Evolutionary conservation across 768 basidiomycete species (phyloP), one percentile per base, ranked within the genome.

Genomic region (Amylocystis lapponica): DNA sequence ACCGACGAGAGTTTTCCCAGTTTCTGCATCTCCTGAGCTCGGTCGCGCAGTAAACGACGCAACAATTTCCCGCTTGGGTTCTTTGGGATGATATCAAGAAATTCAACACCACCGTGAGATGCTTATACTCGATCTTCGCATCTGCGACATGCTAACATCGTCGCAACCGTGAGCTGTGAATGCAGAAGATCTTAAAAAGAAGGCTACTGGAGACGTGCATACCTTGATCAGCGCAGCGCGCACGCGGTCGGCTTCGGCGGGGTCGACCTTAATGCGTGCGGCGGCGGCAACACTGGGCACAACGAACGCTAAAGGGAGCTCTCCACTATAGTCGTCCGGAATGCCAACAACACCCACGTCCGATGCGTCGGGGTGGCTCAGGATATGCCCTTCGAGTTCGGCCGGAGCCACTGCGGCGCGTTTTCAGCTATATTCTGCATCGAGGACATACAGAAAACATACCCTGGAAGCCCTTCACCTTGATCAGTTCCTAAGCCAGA

Each of bases 271-370:
- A 13, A 61, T 50, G 34, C 70, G 65, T 23, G 58, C 55, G 9
- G 66, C 64, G 4, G 68, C 63, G 11, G 67, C 65, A 5, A 58
- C 51, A 33, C 64, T 63, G 14, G 78, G 69, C 3, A 81, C 81
- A 16, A 87, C 66, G 56, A 76, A 88, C 6, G 86, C 86, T 39
- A 85, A 54, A 0, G 87, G 86, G 10, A 86, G 53, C 56, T 90
- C 86, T 14, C 86, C 86, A 45, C 74, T 83, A 56, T 82, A 86
- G 16, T 87, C 85, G 51, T 89, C 83, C 1, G 71, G 71, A 17
- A 86, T 56, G 4, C 81, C 75, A 6, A 88, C 80, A 13, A 59
- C 58, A 40, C 57, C 55, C n/a, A 48, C 53, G 48, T 60, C 59
- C 6, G 46, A 53, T 27, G 86, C 81, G 45, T 79, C 76, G 6